Evolutionary conservation across 129 eudicot species (phyloP).

Genomic region (Heracleum sosnowskyi): DNA sequence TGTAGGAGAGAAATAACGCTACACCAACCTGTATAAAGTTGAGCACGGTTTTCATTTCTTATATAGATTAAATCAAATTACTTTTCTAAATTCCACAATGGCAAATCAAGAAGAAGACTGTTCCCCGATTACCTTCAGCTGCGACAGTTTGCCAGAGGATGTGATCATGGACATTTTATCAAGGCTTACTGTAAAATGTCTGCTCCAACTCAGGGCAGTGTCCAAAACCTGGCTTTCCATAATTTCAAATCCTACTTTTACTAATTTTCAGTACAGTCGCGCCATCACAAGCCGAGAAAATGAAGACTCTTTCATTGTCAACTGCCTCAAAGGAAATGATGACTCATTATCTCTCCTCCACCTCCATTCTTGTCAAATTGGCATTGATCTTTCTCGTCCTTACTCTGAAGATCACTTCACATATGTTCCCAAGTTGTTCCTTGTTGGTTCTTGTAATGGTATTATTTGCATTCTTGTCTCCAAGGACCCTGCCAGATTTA

Average conservation of each 20-base stretch:
- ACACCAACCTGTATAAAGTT: background rate
- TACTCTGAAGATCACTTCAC: background rate
- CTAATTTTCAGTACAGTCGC: background rate
- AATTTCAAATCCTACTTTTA: background rate
- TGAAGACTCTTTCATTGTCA: background rate
- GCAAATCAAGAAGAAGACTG: background rate
- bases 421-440: background rate
- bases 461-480: background rate
- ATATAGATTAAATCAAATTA: background rate
- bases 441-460: background rate
- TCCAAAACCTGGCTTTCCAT: conserved; percentile 4
- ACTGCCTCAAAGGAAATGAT: background rate
- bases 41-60: background rate
- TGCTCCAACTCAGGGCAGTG: background rate
- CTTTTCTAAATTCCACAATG: background rate
- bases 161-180: background rate
- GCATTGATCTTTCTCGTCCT: background rate
- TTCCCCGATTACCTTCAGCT: too few species aligned
- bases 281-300: background rate
- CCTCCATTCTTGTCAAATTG: background rate
- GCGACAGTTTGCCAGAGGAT: background rate
- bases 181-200: background rate
- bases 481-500: background rate
- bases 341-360: background rate
- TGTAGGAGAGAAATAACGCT: background rate